Evolutionary conservation across 768 basidiomycete genomes (phyloP), one percentile per base, ranked within the genome.

Genomic region (Tulasnella sp.): DNA sequence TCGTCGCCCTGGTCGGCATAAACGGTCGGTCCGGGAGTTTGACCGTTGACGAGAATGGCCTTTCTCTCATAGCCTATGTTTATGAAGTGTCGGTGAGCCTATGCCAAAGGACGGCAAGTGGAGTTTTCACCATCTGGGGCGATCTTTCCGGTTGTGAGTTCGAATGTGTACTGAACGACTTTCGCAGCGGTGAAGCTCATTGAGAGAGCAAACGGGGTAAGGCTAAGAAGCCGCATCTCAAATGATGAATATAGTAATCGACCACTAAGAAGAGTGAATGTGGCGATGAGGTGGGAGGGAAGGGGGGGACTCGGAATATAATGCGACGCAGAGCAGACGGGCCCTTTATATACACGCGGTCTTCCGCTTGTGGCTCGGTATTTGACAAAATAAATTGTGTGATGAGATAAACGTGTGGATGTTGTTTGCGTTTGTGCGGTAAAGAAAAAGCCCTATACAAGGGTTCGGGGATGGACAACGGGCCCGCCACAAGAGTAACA

Each of bases 101-200:
- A 67, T 35, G 11, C 11, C 29, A 16, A 11, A 11, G 66, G 36
- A 14, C 16, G 32, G 14, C 34, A 67, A 11, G 19, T 14, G 26
- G 11, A 16, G 29, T n/a, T 42, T 35, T 19, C 37, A 71, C 69
- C 69, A 71, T 71, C 69, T 6, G 69, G 59, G 19, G 69, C 69
- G 36, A 47, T 26, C 11, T 22, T 36, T 17, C 47, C 69, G 1
- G 52, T 14, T 9, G 69, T 71, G 19, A 71, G 16, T 7, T 71
- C 69, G 32, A 71, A 32, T 12, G 37, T 35, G 42, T 42, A 69
- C 40, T 19, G 40, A 41, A 34, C 34, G 19, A 52, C 34, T 19
- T 36, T 41, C 9, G 67, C 67, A 35, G 67, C 37, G 14, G 26
- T 32, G 32, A 41, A 40, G 22, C 40, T 35, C 29, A 29, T 17